Evolutionary conservation across 1,139 yeast genomes (phyloP).

Genomic region (Yamadazyma sp.): DNA sequence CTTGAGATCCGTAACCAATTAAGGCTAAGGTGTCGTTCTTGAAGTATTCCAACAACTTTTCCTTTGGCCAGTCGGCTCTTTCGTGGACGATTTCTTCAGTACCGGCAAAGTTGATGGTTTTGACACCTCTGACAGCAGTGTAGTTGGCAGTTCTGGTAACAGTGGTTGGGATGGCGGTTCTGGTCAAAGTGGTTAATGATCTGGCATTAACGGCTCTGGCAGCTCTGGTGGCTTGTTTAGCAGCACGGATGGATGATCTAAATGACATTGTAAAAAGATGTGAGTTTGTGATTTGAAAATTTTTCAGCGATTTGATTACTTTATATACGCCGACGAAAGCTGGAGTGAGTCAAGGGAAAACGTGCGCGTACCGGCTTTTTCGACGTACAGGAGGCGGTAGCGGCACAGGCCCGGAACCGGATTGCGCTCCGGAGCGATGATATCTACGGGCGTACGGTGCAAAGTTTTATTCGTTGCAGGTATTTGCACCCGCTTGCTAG

Average conservation of each 20-base stretch:
- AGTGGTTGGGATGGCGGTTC: constrained; percentile 39
- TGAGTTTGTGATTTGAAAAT: constrained; percentile 4
- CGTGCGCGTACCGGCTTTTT: constrained; percentile 1
- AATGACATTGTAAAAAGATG: constrained; percentile 44
- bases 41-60: constrained; percentile 93
- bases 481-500: constrained; percentile 2
- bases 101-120: constrained; percentile 97
- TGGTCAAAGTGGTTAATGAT: constrained; percentile 63
- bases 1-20: constrained; percentile 99
- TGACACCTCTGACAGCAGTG: constrained; percentile 73
- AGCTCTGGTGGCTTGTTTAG: constrained; percentile 58
- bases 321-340: constrained; percentile 4
- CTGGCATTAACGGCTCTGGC: constrained; percentile 58
- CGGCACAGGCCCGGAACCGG: constrained; percentile 3
- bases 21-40: constrained; percentile 96
- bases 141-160: constrained; percentile 17
- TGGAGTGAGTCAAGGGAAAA: constrained; percentile 3
- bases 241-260: constrained; percentile 64
- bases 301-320: constrained; percentile 6
- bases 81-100: constrained; percentile 94
- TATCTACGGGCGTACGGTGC: not conserved
- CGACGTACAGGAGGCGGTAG: constrained; percentile 1
- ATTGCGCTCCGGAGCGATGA: not conserved
- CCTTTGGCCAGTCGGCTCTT: constrained; percentile 99
- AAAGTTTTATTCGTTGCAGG: too few relatives aligned